A percentile compares a stretch with the other conserved stretches of the same genome.
Evolutionary conservation across 1,139 yeast genomes (phyloP).

Genomic region (Saccharomyces hybrid): DNA sequence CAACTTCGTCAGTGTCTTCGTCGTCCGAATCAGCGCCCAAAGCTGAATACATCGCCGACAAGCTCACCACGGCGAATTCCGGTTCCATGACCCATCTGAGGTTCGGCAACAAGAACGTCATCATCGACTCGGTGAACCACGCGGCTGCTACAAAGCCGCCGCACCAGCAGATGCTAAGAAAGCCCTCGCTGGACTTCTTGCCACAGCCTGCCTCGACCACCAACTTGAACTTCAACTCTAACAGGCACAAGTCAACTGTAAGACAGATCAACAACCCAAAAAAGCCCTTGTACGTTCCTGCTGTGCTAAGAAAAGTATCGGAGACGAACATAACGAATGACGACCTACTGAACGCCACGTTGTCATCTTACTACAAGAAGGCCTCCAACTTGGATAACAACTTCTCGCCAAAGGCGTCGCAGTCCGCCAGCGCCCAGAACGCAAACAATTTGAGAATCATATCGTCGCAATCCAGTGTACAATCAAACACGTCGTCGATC

Average conservation of each 20-base stretch:
- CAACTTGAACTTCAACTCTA: not conserved
- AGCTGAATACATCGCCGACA: not conserved
- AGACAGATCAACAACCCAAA: slow-evolving; percentile 64
- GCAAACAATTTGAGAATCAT: not conserved
- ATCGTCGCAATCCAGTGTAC: slow-evolving; percentile 5
- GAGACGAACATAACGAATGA: slow-evolving; percentile 36
- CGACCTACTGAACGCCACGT: slow-evolving; percentile 21
- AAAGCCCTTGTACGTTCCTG: slow-evolving; percentile 83
- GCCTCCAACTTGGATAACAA: not conserved
- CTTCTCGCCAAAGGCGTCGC: not conserved
- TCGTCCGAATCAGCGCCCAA: slow-evolving; percentile 1
- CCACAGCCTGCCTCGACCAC: slow-evolving; percentile 9
- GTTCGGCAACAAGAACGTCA: slow-evolving; percentile 17
- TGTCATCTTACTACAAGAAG: slow-evolving; percentile 1
- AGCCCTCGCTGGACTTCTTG: slow-evolving; percentile 15
- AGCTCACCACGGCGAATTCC: slow-evolving; percentile 2
- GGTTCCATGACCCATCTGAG: slow-evolving; percentile 16
- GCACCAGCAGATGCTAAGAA: slow-evolving; percentile 7
- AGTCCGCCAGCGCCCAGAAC: not conserved
- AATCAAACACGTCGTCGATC: slow-evolving; percentile 6
- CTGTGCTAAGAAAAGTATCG: slow-evolving; percentile 61
- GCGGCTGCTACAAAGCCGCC: not conserved
- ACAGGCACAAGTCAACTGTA: slow-evolving; percentile 18
- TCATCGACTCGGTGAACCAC: slow-evolving; percentile 10
- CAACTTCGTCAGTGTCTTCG: not conserved